Evolutionary conservation across 352 stramenopile genomes (phyloP).

Genomic region (Phytophthora ramorum): DNA sequence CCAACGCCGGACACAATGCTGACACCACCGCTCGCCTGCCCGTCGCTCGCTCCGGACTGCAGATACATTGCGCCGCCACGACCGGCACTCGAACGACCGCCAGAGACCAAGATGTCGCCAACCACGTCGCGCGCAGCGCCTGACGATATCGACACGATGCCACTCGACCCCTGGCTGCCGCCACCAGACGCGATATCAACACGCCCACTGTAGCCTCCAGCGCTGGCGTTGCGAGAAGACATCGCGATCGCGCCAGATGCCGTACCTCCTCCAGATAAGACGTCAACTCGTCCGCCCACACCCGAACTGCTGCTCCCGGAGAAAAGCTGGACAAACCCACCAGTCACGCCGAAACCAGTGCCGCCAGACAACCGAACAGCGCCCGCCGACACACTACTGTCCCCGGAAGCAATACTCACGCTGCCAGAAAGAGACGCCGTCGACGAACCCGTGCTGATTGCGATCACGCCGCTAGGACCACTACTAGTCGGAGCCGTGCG

Average conservation of each 20-base stretch:
- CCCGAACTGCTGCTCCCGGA: constrained; percentile 26
- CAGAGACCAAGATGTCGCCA: constrained; percentile 27
- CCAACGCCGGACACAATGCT: constrained; percentile 14
- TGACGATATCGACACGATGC: constrained; percentile 31
- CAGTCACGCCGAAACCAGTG: constrained; percentile 17
- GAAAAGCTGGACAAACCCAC: constrained; percentile 20
- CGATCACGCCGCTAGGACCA: constrained; percentile 19
- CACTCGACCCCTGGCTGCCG: constrained; percentile 30
- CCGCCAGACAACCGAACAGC: constrained; percentile 19
- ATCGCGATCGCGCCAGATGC: constrained; percentile 20
- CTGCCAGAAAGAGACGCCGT: constrained; percentile 17
- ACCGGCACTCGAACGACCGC: constrained; percentile 22
- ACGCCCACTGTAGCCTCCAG: constrained; percentile 17
- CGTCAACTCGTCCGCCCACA: constrained; percentile 18
- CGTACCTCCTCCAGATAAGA: constrained; percentile 20
- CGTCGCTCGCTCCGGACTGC: constrained; percentile 28
- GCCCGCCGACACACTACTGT: constrained; percentile 14
- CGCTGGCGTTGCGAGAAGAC: constrained; percentile 25
- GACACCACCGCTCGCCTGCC: constrained; percentile 20
- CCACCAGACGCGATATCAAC: constrained; percentile 27
- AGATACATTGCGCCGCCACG: constrained; percentile 23
- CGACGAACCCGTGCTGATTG: constrained; percentile 18
- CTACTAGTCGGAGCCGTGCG: constrained; percentile 19
- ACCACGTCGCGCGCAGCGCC: constrained; percentile 24
- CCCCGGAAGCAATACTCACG: constrained; percentile 19